Percentiles rank a stretch among this genome's conserved stretches.
Evolutionary conservation across 2,329 filamentous ascomycete species (phyloP).

Genomic region (Gnomoniopsis sp.): DNA sequence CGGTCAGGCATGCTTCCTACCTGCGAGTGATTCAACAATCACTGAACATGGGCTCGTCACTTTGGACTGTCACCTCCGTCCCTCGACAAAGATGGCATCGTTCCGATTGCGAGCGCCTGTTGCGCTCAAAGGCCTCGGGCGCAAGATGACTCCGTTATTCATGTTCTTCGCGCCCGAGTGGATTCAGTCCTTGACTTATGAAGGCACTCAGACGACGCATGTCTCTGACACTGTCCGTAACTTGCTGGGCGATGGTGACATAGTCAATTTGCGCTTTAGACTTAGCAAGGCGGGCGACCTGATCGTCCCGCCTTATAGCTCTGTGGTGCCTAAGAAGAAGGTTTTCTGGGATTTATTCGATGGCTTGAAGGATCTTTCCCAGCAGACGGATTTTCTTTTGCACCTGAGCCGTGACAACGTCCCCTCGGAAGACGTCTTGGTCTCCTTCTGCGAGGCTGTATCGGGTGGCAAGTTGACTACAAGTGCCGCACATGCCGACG

Average conservation of each 20-base stretch:
- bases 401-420: neutral
- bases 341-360: slow-evolving; percentile 3
- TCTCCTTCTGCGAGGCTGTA: neutral
- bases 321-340: slow-evolving; percentile 5
- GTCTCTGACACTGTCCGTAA: neutral
- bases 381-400: neutral
- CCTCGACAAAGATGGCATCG: neutral
- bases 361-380: slow-evolving; percentile 1
- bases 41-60: neutral
- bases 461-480: neutral
- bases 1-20: neutral
- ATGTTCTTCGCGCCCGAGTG: slow-evolving; percentile 4
- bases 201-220: neutral
- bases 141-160: slow-evolving; percentile 1
- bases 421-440: neutral
- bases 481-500: slow-evolving; percentile 3
- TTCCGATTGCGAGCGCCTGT: slow-evolving; percentile 1
- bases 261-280: neutral
- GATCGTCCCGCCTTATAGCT: neutral
- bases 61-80: slow-evolving; percentile 3
- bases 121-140: slow-evolving; percentile 1
- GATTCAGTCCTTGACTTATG: neutral
- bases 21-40: neutral
- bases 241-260: neutral
- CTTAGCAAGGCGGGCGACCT: neutral